phyloP scores from a whole-genome alignment of 257 asterid species.

The Nicotiana paniculata region DNA sequence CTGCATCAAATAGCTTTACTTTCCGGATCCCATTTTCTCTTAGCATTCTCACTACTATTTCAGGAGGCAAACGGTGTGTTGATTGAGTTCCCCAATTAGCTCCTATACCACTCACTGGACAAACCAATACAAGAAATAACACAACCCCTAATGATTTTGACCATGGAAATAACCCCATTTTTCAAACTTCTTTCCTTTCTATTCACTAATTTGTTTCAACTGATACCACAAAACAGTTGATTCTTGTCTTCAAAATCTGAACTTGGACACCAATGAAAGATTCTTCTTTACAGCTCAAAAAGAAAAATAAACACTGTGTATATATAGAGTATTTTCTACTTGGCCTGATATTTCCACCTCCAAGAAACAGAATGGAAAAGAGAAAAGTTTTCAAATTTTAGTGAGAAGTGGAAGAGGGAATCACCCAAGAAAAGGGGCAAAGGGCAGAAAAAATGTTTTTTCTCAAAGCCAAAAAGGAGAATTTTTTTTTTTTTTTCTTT shows the following conservation, averaged over 20 bases:
- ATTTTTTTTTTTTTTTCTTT: background rate
- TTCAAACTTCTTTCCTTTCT: background rate
- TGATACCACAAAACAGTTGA: background rate
- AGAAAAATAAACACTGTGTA: background rate
- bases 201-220: too few relatives aligned
- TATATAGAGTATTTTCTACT: background rate
- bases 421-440: background rate
- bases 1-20: constrained; percentile 84
- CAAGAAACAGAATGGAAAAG: background rate
- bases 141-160: constrained; percentile 4
- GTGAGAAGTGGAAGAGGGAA: background rate
- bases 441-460: background rate
- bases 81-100: constrained; percentile 88
- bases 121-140: constrained; percentile 9
- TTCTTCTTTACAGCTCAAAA: background rate
- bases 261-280: background rate
- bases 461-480: background rate
- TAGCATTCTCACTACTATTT: constrained; percentile 63
- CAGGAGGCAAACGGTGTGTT: constrained; percentile 62
- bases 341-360: background rate
- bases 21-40: constrained; percentile 72
- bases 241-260: background rate
- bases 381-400: background rate
- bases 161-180: constrained; percentile 19
- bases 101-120: constrained; percentile 56